phyloP scores from a whole-genome alignment of 2,329 filamentous ascomycete genomes.

The Alternaria sp. region DNA sequence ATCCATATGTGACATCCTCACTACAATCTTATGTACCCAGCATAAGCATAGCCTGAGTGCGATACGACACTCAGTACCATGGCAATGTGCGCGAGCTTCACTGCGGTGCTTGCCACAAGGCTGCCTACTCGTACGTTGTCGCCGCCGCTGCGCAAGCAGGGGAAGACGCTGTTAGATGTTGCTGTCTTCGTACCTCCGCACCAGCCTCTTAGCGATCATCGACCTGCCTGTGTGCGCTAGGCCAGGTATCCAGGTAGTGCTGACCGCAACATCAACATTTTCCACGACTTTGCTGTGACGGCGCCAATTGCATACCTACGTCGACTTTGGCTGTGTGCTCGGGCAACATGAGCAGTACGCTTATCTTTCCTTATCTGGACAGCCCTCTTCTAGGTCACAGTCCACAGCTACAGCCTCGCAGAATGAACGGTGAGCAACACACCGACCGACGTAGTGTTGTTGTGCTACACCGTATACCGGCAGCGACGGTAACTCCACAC shows the following conservation, averaged over 20 bases:
- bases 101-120: background rate
- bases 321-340: background rate
- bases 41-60: no score
- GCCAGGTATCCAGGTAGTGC: background rate
- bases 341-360: background rate
- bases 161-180: background rate
- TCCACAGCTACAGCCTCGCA: background rate
- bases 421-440: background rate
- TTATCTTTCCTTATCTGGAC: background rate
- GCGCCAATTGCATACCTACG: background rate
- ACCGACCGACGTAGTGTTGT: background rate
- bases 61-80: background rate
- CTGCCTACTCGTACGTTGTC: background rate
- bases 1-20: no score
- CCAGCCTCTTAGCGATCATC: background rate
- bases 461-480: background rate
- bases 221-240: background rate
- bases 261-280: background rate
- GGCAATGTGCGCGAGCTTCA: accelerated
- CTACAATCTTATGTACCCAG: no score
- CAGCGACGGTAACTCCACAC: background rate
- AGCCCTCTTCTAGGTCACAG: background rate
- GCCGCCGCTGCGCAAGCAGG: background rate
- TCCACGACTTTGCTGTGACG: background rate
- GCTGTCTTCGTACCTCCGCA: background rate